A percentile compares a stretch with the other conserved stretches of the same genome.
These are phyloP conservation scores for Penicillium sp. DNA, from an alignment of 2,329 filamentous ascomycete species.

Conservation along the genomic window DNA sequence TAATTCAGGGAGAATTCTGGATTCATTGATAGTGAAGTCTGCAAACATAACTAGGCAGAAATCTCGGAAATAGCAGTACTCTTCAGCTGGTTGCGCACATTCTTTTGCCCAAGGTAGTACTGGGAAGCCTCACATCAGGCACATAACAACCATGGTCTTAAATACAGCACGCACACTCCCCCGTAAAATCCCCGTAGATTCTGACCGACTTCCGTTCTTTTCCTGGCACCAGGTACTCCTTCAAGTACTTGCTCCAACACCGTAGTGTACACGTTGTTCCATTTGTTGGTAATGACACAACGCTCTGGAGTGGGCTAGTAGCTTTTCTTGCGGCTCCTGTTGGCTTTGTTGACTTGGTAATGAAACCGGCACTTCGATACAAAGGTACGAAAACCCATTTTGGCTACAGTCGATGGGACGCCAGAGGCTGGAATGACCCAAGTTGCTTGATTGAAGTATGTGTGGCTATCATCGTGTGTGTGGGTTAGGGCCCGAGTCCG, in stretches of 20 bases:
- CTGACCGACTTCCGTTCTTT: not conserved
- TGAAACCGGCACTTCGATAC: not conserved
- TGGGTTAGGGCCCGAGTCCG: too few species aligned
- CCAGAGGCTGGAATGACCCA: too few species aligned
- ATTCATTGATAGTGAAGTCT: not conserved
- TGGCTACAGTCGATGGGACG: too few species aligned
- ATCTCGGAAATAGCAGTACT: too few species aligned
- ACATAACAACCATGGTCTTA: not conserved
- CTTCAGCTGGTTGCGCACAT: not conserved
- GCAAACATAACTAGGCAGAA: not conserved
- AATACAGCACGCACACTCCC: conserved; percentile 6
- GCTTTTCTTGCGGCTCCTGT: not conserved
- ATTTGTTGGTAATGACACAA: too few species aligned
- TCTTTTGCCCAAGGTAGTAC: not conserved
- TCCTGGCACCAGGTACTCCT: not conserved
- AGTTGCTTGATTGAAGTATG: too few species aligned
- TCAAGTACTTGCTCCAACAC: conserved; percentile 2
- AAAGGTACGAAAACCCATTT: not conserved
- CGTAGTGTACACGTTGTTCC: too few species aligned
- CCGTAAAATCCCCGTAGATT: conserved; percentile 3
- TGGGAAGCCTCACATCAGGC: not conserved
- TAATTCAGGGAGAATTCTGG: not conserved
- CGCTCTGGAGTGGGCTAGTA: too few species aligned
- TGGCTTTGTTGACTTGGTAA: not conserved
- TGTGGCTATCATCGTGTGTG: too few species aligned